Percentiles rank a stretch among this genome's conserved stretches.
phyloP scores from a whole-genome alignment of 2,329 filamentous ascomycete species.

The Peltaster fructicola region DNA sequence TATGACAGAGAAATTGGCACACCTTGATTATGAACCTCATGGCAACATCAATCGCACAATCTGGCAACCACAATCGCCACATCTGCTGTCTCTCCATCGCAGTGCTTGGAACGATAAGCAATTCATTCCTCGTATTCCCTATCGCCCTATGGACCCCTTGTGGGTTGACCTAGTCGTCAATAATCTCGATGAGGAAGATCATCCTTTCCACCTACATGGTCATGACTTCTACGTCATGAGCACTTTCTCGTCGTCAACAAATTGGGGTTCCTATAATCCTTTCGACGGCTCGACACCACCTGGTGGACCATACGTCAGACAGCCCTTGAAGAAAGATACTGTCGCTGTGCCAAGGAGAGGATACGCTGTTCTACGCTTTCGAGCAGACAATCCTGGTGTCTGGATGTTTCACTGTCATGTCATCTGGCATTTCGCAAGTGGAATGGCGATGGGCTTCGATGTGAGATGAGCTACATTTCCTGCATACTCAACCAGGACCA shows the following conservation, averaged over 20 bases:
- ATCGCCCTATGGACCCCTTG: constrained; percentile 4
- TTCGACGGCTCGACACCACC: constrained; percentile 8
- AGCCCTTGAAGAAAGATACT: constrained; percentile 18
- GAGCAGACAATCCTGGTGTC: constrained; percentile 20
- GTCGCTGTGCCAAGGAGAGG: constrained; percentile 19
- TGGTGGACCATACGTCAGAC: constrained; percentile 8
- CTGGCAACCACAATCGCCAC: constrained; percentile 23
- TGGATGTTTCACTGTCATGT: constrained; percentile 25
- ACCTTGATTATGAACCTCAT: constrained; percentile 25
- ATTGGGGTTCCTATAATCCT: constrained; percentile 12
- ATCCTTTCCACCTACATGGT: constrained; percentile 31
- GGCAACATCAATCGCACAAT: constrained; percentile 33
- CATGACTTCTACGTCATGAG: constrained; percentile 15
- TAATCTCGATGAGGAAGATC: constrained; percentile 32
- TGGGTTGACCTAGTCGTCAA: constrained; percentile 35
- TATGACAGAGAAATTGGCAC: constrained; percentile 27
- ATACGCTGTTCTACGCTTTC: constrained; percentile 21
- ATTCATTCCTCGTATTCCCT: constrained; percentile 19
- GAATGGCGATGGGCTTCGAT: constrained; percentile 10
- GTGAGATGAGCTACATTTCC: constrained; percentile 5
- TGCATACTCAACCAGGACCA: neutral
- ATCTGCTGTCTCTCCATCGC: constrained; percentile 20
- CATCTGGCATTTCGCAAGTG: constrained; percentile 15
- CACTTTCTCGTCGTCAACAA: constrained; percentile 8
- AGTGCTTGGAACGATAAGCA: constrained; percentile 26